Base-by-base conservation (phyloP, 1,284 basidiomycete species). In the Rhodotorula sp. region DNA sequence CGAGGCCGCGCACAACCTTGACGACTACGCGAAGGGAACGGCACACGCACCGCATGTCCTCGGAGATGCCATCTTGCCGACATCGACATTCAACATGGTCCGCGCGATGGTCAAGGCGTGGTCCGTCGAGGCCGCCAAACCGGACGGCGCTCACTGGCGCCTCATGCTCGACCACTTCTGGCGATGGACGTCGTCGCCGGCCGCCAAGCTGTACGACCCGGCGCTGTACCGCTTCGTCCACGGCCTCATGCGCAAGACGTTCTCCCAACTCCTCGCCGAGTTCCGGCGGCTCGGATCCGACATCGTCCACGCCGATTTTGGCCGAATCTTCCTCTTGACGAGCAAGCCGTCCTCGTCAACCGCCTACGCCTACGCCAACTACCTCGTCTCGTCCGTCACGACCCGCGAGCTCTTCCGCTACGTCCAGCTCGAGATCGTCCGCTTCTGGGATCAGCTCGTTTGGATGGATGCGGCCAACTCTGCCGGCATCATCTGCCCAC, bases 381-480 rank as follows among this genome's bases (percentile, higher is more conserved):
- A 80, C 89, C 73, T 99, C 77, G 88, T 90, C 27, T 90, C 90
- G 0, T 95, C 96, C 0, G 91, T 96, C 69, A 96, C 90, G 46
- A 90, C 91, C 19, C 89, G 97, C 77, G 96, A 99, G 75, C 84
- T 99, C 22, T 99, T 99, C 85, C 91, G 94, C 77, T 93, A 97
- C 75, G 84, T 99, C 32, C 89, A 90, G 77, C 85, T 99, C 62
- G 86, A 90, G 61, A 91, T 94, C 24, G 89, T 92, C 27, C 87
- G 90, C 34, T 96, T 90, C 82, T 99, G 95, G 84, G 94, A 99
- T 81, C 94, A 92, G 78, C 83, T 99, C 30, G 81, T 98, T 13
- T 96, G 94, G 86, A 92, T 98, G 91, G 96, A 99, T 80, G 85
- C 88, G 29, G 92, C 93, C 52, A 99, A 99, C 80, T 88, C 90